Base-by-base conservation (phyloP, 208 protist genomes). In the Crithidia expoeki region DNA sequence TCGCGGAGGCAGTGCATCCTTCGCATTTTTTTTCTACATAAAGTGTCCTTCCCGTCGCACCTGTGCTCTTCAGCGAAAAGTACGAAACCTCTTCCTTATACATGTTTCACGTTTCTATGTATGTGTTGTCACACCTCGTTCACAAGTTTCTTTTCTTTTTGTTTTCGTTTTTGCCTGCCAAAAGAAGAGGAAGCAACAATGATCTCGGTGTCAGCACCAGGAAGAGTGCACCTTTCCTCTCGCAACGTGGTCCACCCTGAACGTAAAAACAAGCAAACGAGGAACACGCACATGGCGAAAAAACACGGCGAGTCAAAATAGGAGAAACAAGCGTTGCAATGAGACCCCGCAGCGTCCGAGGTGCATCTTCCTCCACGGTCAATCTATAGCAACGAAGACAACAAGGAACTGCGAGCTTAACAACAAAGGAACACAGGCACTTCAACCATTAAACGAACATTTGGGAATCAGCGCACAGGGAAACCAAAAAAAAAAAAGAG, bases 251-350 rank as follows among this genome's bases (percentile, higher is more conserved):
- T 4, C 12, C 12, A 47, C 42, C 16, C 9, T 47, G 14, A 47
- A 47, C 42, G n/a, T n/a, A 9, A 12, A 47, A 47, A 17, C 5
- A 47, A 17, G 12, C 42, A 47, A 47, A 47, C 12, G n/a, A 17
- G 42, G 42, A 47, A n/a, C n/a, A 47, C n/a, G 42, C 42, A 47
- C 42, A 47, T 47, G 42, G 16, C 42, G 42, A 47, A 47, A 47
- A 19, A n/a, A n/a, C 3, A n/a, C n/a, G 42, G 16, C 42, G 16
- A 47, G 9, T 47, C 16, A 47, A 17, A n/a, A 47, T 4, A 47
- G n/a, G 16, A 4, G 42, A 47, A 47, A 47, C 12, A 47, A n/a
- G n/a, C 16, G 42, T 47, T 17, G 42, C 42, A 47, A 47, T 4
- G 42, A 17, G n/a, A 4, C 12, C 16, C n/a, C n/a, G 42, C 16